phyloP scores from a whole-genome alignment of 768 basidiomycete genomes.

The Panaeolus papilionaceus region DNA sequence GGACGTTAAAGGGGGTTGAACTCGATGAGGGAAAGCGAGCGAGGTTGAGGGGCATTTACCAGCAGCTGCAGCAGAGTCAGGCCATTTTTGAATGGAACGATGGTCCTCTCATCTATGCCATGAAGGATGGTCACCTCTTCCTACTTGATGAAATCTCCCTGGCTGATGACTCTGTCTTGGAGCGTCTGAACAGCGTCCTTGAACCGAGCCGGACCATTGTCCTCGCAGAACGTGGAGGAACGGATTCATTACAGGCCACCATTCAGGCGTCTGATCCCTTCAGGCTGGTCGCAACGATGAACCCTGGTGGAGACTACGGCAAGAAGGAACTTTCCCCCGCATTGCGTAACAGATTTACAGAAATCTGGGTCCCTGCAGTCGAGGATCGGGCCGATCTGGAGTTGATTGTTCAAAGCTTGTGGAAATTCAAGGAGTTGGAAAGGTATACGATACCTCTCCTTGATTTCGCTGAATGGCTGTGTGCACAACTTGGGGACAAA shows the following conservation, averaged over 20 bases:
- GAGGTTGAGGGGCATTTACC: slow-evolving; percentile 48
- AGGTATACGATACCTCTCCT: slow-evolving; percentile 67
- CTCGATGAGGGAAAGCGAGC: slow-evolving; percentile 37
- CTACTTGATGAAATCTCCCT: slow-evolving; percentile 96
- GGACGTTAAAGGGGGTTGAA: slow-evolving; percentile 31
- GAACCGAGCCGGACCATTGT: slow-evolving; percentile 89
- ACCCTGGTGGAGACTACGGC: slow-evolving; percentile 98
- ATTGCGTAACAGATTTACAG: slow-evolving; percentile 95
- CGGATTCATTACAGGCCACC: slow-evolving; percentile 67
- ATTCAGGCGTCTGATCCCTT: slow-evolving; percentile 73
- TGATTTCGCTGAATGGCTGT: slow-evolving; percentile 85
- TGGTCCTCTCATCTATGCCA: slow-evolving; percentile 93
- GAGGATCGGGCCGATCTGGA: slow-evolving; percentile 75
- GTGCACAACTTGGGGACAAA: slow-evolving; percentile 59
- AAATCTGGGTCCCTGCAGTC: slow-evolving; percentile 96
- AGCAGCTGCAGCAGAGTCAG: slow-evolving; percentile 55
- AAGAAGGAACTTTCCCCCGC: slow-evolving; percentile 99
- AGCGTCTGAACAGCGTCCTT: slow-evolving; percentile 96
- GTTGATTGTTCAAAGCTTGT: slow-evolving; percentile 76
- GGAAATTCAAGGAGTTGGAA: slow-evolving; percentile 61
- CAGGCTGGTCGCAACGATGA: slow-evolving; percentile 97
- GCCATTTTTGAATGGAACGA: slow-evolving; percentile 97
- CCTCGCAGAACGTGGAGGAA: slow-evolving; percentile 91
- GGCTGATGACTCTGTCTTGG: slow-evolving; percentile 97
- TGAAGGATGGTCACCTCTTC: slow-evolving; percentile 85